These are phyloP conservation scores for Anastatica hierochuntica DNA, from an alignment of 345 rosid genomes.

Conservation along the genomic window DNA sequence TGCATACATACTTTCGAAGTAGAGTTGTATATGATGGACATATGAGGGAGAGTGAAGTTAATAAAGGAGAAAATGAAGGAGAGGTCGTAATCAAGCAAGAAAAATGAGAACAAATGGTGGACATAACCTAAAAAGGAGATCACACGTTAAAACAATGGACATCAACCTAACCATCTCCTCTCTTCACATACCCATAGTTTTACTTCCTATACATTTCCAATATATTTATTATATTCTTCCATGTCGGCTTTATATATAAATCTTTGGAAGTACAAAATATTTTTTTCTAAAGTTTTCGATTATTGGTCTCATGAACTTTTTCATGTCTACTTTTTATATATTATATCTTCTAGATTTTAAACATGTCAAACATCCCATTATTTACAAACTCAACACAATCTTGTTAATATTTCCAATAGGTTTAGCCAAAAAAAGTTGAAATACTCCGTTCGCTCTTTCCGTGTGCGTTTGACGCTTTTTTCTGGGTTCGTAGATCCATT, in stretches of 20 bases:
- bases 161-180: conserved; percentile 19
- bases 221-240: no score
- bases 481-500: no score
- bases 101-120: conserved; percentile 13
- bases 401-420: background rate
- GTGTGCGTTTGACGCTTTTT: no score
- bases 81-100: conserved; percentile 16
- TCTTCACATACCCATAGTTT: conserved; percentile 9
- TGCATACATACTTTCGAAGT: background rate
- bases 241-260: no score
- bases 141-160: conserved; percentile 15
- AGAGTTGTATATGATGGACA: background rate
- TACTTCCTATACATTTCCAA: background rate
- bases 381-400: background rate
- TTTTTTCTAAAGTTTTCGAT: conserved; percentile 11
- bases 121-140: conserved; percentile 15
- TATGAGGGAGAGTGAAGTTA: background rate
- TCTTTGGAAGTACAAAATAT: conserved; percentile 5
- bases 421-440: no score
- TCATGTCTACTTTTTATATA: background rate
- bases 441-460: no score
- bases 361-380: background rate
- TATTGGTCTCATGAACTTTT: conserved; percentile 9
- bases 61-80: conserved; percentile 1
- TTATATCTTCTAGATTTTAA: background rate